phyloP scores from a whole-genome alignment of 768 basidiomycete genomes.

The Mycena rosella region DNA sequence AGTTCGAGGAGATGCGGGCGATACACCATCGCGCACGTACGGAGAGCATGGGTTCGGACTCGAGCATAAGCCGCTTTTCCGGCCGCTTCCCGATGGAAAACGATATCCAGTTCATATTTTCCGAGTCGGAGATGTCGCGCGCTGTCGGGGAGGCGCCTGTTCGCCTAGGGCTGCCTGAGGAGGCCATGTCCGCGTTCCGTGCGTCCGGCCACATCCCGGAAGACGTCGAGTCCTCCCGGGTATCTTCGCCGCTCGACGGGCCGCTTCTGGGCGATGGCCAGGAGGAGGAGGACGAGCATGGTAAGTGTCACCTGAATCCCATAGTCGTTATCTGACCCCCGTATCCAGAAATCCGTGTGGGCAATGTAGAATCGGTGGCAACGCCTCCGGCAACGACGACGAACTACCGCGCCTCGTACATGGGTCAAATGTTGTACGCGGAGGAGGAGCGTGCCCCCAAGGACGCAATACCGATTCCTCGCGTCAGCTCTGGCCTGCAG shows the following conservation, averaged over 20 bases:
- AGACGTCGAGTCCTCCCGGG: conserved; percentile 60
- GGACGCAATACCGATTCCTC: conserved; percentile 13
- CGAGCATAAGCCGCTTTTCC: conserved; percentile 38
- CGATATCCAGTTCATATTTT: conserved; percentile 34
- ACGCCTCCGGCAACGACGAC: conserved; percentile 61
- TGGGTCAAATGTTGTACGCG: conserved; percentile 51
- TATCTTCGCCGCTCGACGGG: conserved; percentile 54
- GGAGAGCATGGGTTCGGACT: conserved; percentile 47
- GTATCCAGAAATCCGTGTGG: conserved; percentile 63
- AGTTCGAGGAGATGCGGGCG: conserved; percentile 58
- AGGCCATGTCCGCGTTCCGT: conserved; percentile 53
- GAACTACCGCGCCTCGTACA: conserved; percentile 55
- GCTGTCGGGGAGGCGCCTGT: conserved; percentile 11
- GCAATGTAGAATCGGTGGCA: conserved; percentile 61
- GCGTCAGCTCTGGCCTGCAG: conserved; percentile 32
- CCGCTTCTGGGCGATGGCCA: conserved; percentile 49
- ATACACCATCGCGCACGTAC: conserved; percentile 42
- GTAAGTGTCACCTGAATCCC: conserved; percentile 42
- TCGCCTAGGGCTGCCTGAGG: conserved; percentile 37
- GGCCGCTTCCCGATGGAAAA: conserved; percentile 30
- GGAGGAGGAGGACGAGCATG: conserved; percentile 59
- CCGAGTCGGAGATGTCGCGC: conserved; percentile 41
- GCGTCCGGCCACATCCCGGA: conserved; percentile 60
- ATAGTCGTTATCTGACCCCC: conserved; percentile 12
- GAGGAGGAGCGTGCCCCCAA: conserved; percentile 22